Evolutionary conservation across 2,329 filamentous ascomycete species (phyloP).

Genomic region (Myriosclerotinia duriaeana): DNA sequence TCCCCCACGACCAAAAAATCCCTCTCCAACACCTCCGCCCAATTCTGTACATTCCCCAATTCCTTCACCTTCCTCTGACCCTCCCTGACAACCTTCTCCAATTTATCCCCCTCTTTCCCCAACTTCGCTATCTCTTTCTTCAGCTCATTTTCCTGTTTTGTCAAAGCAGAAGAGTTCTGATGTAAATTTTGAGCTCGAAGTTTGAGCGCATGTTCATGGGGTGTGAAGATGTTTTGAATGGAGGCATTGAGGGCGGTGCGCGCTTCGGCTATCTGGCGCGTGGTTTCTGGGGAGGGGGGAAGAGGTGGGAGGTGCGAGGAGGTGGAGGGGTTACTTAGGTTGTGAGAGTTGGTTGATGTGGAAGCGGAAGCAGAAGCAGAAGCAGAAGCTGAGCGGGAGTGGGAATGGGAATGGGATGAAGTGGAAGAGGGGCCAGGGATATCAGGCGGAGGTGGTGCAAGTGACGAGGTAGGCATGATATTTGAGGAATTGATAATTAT

Average conservation of each 20-base stretch:
- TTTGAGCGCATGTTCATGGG: constrained; percentile 67
- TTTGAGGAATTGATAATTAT: neutral
- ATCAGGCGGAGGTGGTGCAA: constrained; percentile 8
- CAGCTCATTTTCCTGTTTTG: constrained; percentile 66
- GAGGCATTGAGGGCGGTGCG: constrained; percentile 60
- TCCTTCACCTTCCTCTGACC: constrained; percentile 70
- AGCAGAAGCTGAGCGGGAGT: neutral
- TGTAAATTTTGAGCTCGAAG: constrained; percentile 69
- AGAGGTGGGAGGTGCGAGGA: constrained; percentile 18
- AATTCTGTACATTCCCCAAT: constrained; percentile 80
- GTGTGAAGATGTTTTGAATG: constrained; percentile 57
- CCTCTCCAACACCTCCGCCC: constrained; percentile 77
- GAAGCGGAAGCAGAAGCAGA: constrained; percentile 5
- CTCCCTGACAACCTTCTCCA: constrained; percentile 61
- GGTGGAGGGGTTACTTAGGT: constrained; percentile 18
- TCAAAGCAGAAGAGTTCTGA: constrained; percentile 63
- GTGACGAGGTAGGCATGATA: constrained; percentile 21
- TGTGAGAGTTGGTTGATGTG: constrained; percentile 14
- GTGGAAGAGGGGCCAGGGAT: constrained; percentile 2
- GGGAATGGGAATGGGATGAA: neutral
- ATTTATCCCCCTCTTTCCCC: constrained; percentile 62
- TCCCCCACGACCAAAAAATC: constrained; percentile 65
- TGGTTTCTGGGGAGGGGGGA: constrained; percentile 34
- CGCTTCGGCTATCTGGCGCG: constrained; percentile 52
- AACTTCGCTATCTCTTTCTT: constrained; percentile 58